Percentiles rank a stretch among this genome's conserved stretches.
phyloP scores from a whole-genome alignment of 2,329 filamentous ascomycete genomes.

The Nigrospora osmanthi region DNA sequence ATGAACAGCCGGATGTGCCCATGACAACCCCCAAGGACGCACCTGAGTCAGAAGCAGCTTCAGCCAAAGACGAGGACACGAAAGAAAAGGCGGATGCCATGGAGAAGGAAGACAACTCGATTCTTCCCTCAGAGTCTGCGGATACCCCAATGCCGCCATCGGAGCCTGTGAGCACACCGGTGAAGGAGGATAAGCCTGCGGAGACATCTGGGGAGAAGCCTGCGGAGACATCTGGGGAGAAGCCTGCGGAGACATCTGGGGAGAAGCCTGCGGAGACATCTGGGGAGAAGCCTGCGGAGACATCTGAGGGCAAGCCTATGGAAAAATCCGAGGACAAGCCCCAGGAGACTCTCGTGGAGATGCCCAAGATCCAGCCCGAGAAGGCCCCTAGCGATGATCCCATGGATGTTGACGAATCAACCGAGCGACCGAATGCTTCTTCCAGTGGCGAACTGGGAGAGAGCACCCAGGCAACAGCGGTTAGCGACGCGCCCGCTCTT shows the following conservation, averaged over 20 bases:
- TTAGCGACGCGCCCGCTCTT: conserved; percentile 11
- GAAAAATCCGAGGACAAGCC: neutral
- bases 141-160: too few species aligned
- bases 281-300: neutral
- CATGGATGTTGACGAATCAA: conserved; percentile 20
- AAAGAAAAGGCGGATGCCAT: too few species aligned
- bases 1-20: conserved; percentile 1
- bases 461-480: conserved; percentile 13
- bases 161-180: neutral
- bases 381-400: conserved; percentile 9
- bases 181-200: neutral
- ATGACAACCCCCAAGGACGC: neutral
- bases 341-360: neutral
- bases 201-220: too few species aligned
- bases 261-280: too few species aligned
- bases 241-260: too few species aligned
- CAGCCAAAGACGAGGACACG: conserved; percentile 3
- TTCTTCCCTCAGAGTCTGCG: too few species aligned
- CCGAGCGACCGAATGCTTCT: conserved; percentile 9
- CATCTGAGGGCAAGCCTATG: neutral
- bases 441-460: conserved; percentile 13
- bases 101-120: too few species aligned
- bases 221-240: too few species aligned
- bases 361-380: neutral
- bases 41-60: conserved; percentile 1